A percentile compares a stretch with the other conserved stretches of the same genome.
These are phyloP conservation scores for Pseudocercospora ulei DNA, from an alignment of 2,329 filamentous ascomycete species.

Conservation along the genomic window DNA sequence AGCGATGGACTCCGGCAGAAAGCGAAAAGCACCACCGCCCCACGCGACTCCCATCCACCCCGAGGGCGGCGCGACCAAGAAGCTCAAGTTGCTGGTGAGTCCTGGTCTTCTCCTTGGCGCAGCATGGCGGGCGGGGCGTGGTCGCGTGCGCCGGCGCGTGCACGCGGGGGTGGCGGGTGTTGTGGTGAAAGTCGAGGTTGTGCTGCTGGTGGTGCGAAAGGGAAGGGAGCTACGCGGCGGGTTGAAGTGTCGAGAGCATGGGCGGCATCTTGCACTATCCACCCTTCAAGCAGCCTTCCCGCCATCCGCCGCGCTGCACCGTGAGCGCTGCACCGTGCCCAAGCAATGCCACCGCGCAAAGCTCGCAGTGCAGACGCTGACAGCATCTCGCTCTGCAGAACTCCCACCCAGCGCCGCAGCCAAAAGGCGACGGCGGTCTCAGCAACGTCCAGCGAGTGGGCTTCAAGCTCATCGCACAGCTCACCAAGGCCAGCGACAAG, in stretches of 20 bases:
- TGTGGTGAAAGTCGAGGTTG: slow-evolving; percentile 14
- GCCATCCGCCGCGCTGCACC: slow-evolving; percentile 25
- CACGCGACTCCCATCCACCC: slow-evolving; percentile 40
- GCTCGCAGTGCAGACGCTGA: slow-evolving; percentile 17
- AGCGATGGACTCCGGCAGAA: slow-evolving; percentile 41
- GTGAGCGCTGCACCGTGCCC: slow-evolving; percentile 13
- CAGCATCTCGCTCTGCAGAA: slow-evolving; percentile 24
- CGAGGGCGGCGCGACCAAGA: slow-evolving; percentile 49
- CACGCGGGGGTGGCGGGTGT: slow-evolving; percentile 3
- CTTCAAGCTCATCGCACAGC: slow-evolving; percentile 61
- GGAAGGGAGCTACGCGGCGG: slow-evolving; percentile 20
- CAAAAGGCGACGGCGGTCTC: slow-evolving; percentile 12
- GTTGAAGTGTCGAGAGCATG: slow-evolving; percentile 24
- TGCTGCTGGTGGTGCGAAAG: slow-evolving; percentile 4
- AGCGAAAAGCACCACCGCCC: slow-evolving; percentile 48
- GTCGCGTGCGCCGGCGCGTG: slow-evolving; percentile 9
- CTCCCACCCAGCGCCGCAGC: slow-evolving; percentile 24
- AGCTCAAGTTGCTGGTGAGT: slow-evolving; percentile 52
- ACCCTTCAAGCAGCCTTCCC: slow-evolving; percentile 24
- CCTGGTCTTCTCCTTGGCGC: slow-evolving; percentile 8
- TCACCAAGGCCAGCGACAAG: slow-evolving; percentile 70
- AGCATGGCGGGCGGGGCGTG: slow-evolving; percentile 7
- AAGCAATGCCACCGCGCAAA: slow-evolving; percentile 5
- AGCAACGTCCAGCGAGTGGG: slow-evolving; percentile 50
- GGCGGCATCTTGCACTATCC: slow-evolving; percentile 21